phyloP scores from a whole-genome alignment of 148 eudicot genomes.

The Heliosperma pusillum region DNA sequence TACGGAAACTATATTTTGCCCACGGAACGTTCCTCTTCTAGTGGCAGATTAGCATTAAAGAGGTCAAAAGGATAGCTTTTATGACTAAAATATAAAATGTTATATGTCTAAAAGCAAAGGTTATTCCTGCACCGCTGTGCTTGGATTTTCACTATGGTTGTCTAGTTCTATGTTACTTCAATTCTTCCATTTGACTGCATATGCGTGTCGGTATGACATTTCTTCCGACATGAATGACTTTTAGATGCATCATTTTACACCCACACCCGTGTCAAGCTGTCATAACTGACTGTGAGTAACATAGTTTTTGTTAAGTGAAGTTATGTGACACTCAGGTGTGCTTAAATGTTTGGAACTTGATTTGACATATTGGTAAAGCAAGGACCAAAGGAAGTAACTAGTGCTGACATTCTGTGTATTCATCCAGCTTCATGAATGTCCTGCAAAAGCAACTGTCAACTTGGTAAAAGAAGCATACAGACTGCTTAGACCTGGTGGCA shows the following conservation, averaged over 20 bases:
- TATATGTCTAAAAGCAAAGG: too few species aligned
- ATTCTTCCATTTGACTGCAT: neutral
- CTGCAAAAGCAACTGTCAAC: constrained; percentile 67
- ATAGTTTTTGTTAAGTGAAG: neutral
- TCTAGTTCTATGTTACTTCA: too few species aligned
- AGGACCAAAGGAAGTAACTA: too few species aligned
- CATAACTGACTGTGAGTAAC: neutral
- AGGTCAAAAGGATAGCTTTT: neutral
- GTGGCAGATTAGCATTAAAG: too few species aligned
- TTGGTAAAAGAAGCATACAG: constrained; percentile 83
- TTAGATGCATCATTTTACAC: neutral
- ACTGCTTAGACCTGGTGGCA: constrained; percentile 93
- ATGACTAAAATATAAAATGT: too few species aligned
- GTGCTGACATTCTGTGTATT: constrained; percentile 9
- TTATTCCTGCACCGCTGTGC: neutral
- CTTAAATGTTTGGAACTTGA: neutral
- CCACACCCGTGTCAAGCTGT: neutral
- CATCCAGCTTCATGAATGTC: constrained; percentile 90
- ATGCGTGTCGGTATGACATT: neutral
- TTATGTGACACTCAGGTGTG: neutral
- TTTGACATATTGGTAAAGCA: neutral
- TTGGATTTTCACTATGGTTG: neutral
- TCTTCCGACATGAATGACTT: too few species aligned
- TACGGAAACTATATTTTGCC: too few species aligned
- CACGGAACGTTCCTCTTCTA: too few species aligned